phyloP scores from a whole-genome alignment of 2,329 filamentous ascomycete species.

The Fusarium sp. region DNA sequence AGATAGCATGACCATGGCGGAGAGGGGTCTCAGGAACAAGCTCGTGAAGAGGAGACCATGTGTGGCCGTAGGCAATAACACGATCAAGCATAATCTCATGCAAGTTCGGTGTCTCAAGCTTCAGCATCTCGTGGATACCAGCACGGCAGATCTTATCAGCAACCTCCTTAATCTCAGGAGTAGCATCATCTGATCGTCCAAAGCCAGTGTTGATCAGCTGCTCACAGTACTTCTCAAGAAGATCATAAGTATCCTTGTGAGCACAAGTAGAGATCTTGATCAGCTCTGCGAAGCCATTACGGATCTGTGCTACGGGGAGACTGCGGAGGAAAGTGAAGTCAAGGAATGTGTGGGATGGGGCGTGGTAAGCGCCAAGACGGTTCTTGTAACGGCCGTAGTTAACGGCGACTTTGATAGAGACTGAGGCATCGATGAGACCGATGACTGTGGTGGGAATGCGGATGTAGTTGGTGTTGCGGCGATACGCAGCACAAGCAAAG shows the following conservation, averaged over 20 bases:
- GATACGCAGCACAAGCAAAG: conserved; percentile 76
- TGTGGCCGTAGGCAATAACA: conserved; percentile 79
- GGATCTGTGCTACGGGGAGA: conserved; percentile 72
- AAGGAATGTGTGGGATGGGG: conserved; percentile 76
- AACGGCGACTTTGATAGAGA: conserved; percentile 81
- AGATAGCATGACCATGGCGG: conserved; percentile 78
- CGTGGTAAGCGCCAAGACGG: conserved; percentile 76
- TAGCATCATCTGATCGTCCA: conserved; percentile 66
- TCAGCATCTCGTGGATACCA: conserved; percentile 77
- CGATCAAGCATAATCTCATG: conserved; percentile 78
- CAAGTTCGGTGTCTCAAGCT: conserved; percentile 76
- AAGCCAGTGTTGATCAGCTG: conserved; percentile 72
- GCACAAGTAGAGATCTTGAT: conserved; percentile 81
- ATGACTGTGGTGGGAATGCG: conserved; percentile 79
- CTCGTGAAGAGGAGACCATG: conserved; percentile 79
- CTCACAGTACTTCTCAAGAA: conserved; percentile 76
- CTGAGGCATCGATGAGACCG: conserved; percentile 77
- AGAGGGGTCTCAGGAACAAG: conserved; percentile 74
- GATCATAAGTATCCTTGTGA: conserved; percentile 70
- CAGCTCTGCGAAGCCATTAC: conserved; percentile 78
- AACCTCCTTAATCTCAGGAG: conserved; percentile 64
- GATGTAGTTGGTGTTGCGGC: conserved; percentile 78
- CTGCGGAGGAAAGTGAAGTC: conserved; percentile 78
- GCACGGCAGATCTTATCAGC: conserved; percentile 75
- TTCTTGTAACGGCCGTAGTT: conserved; percentile 83